phyloP scores from a whole-genome alignment of 2,329 filamentous ascomycete species.

The Laburnicola sp. region DNA sequence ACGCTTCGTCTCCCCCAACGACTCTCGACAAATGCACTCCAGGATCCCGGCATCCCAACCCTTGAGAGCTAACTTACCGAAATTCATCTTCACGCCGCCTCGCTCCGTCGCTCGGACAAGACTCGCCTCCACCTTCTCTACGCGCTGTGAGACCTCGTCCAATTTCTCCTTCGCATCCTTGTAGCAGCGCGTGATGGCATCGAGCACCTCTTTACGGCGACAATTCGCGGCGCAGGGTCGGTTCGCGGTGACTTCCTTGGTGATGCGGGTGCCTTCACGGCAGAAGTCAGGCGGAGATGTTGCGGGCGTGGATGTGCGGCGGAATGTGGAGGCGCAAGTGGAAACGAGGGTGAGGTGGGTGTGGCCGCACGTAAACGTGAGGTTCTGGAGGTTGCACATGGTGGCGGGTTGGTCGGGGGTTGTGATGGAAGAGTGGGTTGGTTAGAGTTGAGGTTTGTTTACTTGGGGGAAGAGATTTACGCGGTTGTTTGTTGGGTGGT shows the following conservation, averaged over 20 bases:
- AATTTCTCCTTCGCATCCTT: background rate
- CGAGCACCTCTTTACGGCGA: background rate
- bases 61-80: background rate
- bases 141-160: background rate
- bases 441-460: too few species aligned
- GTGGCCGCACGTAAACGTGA: slow-evolving; percentile 3
- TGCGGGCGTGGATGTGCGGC: background rate
- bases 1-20: background rate
- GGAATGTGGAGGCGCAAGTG: background rate
- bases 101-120: background rate
- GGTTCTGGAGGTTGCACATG: background rate
- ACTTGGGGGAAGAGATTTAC: too few species aligned
- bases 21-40: background rate
- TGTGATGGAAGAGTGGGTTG: too few species aligned
- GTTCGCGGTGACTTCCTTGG: background rate
- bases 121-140: background rate
- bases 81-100: background rate
- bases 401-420: too few species aligned
- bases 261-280: background rate
- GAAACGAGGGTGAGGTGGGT: background rate
- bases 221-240: background rate
- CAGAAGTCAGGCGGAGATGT: background rate
- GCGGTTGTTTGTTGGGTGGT: too few species aligned
- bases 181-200: background rate
- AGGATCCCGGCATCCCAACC: background rate